phyloP scores from a whole-genome alignment of 2,329 filamentous ascomycete species.

The Rhytidhysteron rufulum region DNA sequence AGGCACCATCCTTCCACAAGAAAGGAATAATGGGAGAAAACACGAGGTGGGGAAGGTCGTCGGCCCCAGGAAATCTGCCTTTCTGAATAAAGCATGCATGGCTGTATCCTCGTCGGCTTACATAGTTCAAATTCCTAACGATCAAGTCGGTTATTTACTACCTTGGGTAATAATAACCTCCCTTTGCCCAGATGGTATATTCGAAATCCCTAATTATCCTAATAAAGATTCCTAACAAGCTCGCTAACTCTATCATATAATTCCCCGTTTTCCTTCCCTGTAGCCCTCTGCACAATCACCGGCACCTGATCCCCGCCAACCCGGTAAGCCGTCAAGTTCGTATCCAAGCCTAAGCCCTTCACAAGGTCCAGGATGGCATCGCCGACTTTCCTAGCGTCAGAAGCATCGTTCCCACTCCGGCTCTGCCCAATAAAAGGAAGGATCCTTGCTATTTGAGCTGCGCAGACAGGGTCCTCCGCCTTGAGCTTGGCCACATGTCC shows the following conservation, averaged over 20 bases:
- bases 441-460: constrained; percentile 44
- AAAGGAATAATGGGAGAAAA: too few relatives aligned
- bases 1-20: too few relatives aligned
- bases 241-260: constrained; percentile 41
- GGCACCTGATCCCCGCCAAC: constrained; percentile 40
- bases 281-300: constrained; percentile 43
- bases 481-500: constrained; percentile 54
- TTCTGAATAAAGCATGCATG: too few relatives aligned
- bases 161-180: too few relatives aligned
- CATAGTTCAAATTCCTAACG: too few relatives aligned
- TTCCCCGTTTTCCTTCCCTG: constrained; percentile 39
- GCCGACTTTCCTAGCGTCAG: constrained; percentile 44
- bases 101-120: too few relatives aligned
- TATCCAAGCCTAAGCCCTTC: constrained; percentile 40
- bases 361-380: constrained; percentile 44
- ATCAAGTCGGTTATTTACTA: too few relatives aligned
- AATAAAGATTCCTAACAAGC: constrained; percentile 43
- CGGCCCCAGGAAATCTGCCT: neutral
- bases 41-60: too few relatives aligned
- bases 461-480: constrained; percentile 41
- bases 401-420: constrained; percentile 36
- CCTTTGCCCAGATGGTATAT: neutral
- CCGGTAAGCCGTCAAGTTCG: constrained; percentile 44
- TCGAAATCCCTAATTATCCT: neutral
- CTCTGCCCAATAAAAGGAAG: constrained; percentile 42